Base-by-base conservation (phyloP, 2,329 filamentous ascomycete species). In the Penicillium sp. region DNA sequence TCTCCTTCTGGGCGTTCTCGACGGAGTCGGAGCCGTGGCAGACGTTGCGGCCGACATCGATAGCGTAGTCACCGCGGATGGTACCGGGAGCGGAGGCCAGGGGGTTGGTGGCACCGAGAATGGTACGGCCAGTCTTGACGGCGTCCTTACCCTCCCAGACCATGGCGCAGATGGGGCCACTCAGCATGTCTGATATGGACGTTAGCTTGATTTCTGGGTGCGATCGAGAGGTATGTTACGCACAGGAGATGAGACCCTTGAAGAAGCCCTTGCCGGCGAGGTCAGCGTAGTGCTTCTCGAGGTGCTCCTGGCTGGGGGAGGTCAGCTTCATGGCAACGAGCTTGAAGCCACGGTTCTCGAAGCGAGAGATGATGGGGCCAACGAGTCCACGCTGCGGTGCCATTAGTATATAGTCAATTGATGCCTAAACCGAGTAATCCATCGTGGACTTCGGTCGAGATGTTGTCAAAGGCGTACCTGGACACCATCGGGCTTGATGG, bases 1-100 rank as follows among this genome's bases (percentile, higher is more conserved):
- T 99, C 85, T 99, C 94, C 89, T 97, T 96, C 88, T 97, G 85
- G 80, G 94, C 94, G 82, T 85, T 96, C 86, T 99, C 94, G 79
- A 99, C 93, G 75, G 84, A 86, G 85, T 99, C 94, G 79, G 91
- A 96, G 76, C 94, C 94, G 87, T 99, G 94, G 89, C 93, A 97
- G 81, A 97, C 91, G 84, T 99, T 99, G 78, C 93, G 90, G 81
- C 94, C 94, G 74, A 91, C 87, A 70, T 90, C 86, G 69, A 93
- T 89, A 77, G 89, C 88, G 77, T 77, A 91, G 83, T 93, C 88
- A 78, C 91, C 93, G 81, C 94, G 93, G 85, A 99, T 99, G 82
- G 94, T 99, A 76, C 94, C 94, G 62, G 94, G 94, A 70, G 87
- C 85, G 53, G 93, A 97, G 74, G 87, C 89, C 64, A 94, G 85